These are phyloP conservation scores for Phanerodontia chrysosporium DNA, from an alignment of 768 basidiomycete species.

Conservation along the genomic window DNA sequence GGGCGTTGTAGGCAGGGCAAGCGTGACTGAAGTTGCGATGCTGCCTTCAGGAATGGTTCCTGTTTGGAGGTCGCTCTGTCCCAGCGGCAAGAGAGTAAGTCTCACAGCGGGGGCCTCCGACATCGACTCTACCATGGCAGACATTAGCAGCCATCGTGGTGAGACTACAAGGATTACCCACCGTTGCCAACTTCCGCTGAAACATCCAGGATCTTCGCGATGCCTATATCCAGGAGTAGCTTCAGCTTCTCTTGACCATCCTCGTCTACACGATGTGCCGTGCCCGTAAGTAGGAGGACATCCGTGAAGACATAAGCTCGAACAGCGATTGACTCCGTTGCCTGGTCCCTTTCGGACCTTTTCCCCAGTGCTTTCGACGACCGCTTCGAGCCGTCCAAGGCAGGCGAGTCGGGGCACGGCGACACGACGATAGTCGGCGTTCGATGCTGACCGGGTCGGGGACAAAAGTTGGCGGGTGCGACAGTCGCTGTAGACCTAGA, in stretches of 20 bases:
- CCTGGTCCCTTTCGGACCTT: neutral
- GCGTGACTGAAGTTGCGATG: constrained; percentile 31
- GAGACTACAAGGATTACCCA: neutral
- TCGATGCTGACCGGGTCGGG: neutral
- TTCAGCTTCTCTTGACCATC: constrained; percentile 33
- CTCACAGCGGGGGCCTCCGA: constrained; percentile 20
- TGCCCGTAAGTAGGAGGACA: constrained; percentile 48
- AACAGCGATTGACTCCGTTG: constrained; percentile 6
- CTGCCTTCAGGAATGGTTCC: constrained; percentile 31
- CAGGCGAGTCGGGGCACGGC: constrained; percentile 11
- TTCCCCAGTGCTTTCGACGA: neutral
- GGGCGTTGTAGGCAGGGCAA: constrained; percentile 26
- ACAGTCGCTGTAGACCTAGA: neutral
- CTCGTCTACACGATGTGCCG: constrained; percentile 14
- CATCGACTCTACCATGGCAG: neutral
- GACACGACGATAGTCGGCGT: constrained; percentile 9
- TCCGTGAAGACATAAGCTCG: constrained; percentile 64
- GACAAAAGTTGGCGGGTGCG: neutral
- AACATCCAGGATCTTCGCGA: constrained; percentile 44
- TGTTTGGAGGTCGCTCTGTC: constrained; percentile 33
- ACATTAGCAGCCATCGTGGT: neutral
- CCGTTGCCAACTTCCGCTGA: constrained; percentile 27
- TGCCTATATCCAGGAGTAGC: constrained; percentile 42
- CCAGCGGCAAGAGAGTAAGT: constrained; percentile 50
- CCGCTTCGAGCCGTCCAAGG: neutral